Conservation (phyloP, 768 basidiomycete species). For the Pulveroboletus sp. region DNA sequence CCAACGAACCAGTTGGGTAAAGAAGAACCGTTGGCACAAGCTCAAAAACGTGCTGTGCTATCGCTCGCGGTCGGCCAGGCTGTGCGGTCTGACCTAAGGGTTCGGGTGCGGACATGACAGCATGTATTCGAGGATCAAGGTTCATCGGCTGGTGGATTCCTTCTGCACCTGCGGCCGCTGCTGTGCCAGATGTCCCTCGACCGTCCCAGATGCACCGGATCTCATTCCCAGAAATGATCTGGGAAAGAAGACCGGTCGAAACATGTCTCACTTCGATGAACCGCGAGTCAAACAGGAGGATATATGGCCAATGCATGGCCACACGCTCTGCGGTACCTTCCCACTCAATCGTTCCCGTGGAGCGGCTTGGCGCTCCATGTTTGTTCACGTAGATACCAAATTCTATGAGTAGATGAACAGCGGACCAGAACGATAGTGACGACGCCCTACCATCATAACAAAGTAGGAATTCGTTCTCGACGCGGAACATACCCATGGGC, state of each 20-base stretch:
- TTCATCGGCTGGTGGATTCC: slow-evolving; percentile 39
- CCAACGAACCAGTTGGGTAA: slow-evolving; percentile 40
- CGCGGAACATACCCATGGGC: slow-evolving; percentile 88
- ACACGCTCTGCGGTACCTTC: slow-evolving; percentile 88
- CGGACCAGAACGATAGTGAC: neutral
- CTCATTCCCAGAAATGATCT: slow-evolving; percentile 78
- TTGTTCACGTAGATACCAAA: slow-evolving; percentile 91
- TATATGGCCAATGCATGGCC: slow-evolving; percentile 84
- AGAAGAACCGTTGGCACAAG: slow-evolving; percentile 47
- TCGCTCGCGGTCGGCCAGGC: slow-evolving; percentile 39
- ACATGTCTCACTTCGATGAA: slow-evolving; percentile 91
- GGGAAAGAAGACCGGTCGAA: slow-evolving; percentile 70
- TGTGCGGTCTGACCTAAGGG: slow-evolving; percentile 36
- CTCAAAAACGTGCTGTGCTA: slow-evolving; percentile 73
- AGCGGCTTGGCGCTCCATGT: slow-evolving; percentile 80
- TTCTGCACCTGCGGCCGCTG: slow-evolving; percentile 28
- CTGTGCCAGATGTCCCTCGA: slow-evolving; percentile 38
- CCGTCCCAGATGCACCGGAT: slow-evolving; percentile 91
- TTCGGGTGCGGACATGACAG: slow-evolving; percentile 66
- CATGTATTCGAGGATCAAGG: slow-evolving; percentile 82
- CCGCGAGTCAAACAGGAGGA: slow-evolving; percentile 81
- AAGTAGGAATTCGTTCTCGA: slow-evolving; percentile 83
- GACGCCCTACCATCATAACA: slow-evolving; percentile 72
- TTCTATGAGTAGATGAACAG: slow-evolving; percentile 40
- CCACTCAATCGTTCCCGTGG: slow-evolving; percentile 80